Conservation (phyloP, 805 yeast species). For the Wickerhamiella azyma region DNA sequence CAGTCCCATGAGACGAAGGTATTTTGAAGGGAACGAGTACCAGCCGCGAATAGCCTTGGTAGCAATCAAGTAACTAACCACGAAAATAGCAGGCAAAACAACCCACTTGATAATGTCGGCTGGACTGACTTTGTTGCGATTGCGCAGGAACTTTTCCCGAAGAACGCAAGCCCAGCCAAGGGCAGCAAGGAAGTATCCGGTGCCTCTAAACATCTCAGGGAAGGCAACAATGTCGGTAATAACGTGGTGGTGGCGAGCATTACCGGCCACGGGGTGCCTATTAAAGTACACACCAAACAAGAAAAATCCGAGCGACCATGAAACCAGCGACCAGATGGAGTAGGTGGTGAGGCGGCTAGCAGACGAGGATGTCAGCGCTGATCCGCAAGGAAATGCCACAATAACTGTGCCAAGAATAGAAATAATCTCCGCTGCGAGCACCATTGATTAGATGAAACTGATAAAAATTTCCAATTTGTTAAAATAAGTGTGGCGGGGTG, state of each 20-base stretch:
- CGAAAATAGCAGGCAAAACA: not conserved
- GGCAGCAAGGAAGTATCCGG: not conserved
- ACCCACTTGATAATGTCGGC: slow-evolving; percentile 1
- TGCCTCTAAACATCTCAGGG: not conserved
- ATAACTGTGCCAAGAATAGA: slow-evolving; percentile 1
- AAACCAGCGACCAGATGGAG: not conserved
- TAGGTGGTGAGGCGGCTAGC: not conserved
- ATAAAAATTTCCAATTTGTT: not conserved
- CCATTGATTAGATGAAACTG: not conserved
- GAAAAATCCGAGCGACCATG: slow-evolving; percentile 3
- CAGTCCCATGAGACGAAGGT: slow-evolving; percentile 3
- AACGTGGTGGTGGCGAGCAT: slow-evolving; percentile 7
- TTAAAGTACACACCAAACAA: slow-evolving; percentile 6
- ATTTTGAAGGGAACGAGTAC: not conserved
- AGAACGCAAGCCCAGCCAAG: not conserved
- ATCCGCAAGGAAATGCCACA: not conserved
- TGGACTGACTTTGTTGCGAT: not conserved
- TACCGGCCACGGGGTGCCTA: slow-evolving; percentile 2
- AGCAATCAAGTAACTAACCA: not conserved
- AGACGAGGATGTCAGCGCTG: not conserved
- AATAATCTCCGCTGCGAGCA: slow-evolving; percentile 3
- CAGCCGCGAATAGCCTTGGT: not conserved
- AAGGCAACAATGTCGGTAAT: slow-evolving; percentile 6
- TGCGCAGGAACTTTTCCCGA: not conserved
- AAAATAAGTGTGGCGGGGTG: not conserved